phyloP scores from a whole-genome alignment of 768 basidiomycete species.

The Pisolithus tinctorius region DNA sequence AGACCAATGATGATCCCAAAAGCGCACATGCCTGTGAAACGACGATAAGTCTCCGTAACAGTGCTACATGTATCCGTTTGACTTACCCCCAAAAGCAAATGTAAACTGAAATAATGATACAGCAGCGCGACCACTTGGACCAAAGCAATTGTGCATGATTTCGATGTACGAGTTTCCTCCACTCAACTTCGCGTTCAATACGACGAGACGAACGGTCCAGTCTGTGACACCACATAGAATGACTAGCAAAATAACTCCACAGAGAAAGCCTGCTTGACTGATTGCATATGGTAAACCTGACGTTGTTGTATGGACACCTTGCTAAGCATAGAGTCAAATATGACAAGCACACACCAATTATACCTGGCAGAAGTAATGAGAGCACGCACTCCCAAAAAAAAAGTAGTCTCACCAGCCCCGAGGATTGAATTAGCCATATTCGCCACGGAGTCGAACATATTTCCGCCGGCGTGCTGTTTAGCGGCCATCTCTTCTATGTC shows the following conservation, averaged over 20 bases:
- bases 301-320: conserved; percentile 1
- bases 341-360: conserved; percentile 49
- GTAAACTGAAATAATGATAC: conserved; percentile 97
- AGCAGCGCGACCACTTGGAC: conserved; percentile 82
- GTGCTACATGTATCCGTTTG: not conserved
- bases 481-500: conserved; percentile 70
- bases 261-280: conserved; percentile 89
- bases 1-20: conserved; percentile 90
- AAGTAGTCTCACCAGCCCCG: conserved; percentile 64
- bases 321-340: not conserved
- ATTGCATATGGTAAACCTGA: conserved; percentile 90
- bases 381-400: conserved; percentile 6
- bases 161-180: conserved; percentile 90
- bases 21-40: conserved; percentile 83
- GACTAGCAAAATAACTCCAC: conserved; percentile 77
- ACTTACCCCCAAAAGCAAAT: conserved; percentile 90
- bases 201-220: conserved; percentile 96
- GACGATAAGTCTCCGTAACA: conserved; percentile 1
- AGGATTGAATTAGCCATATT: conserved; percentile 97
- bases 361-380: conserved; percentile 38
- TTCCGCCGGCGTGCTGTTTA: conserved; percentile 62
- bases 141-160: conserved; percentile 92
- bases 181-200: conserved; percentile 92
- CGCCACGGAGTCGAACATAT: conserved; percentile 72
- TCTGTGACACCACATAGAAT: conserved; percentile 81